Base-by-base conservation (phyloP, 1,284 basidiomycete species). In the Leccinum griseonigrum region DNA sequence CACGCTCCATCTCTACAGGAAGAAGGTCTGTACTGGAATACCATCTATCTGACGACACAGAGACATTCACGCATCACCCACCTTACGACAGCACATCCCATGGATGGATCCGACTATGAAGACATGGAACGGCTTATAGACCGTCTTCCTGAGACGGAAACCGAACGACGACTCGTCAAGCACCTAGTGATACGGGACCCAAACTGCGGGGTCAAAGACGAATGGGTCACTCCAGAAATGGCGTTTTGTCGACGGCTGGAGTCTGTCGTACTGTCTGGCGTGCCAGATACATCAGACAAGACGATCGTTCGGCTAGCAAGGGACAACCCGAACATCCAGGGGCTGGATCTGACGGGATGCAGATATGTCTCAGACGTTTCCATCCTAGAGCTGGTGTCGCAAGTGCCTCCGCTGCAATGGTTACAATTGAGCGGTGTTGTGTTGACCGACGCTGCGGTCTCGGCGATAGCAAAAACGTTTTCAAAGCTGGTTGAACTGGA, bases 401-500 rank as follows among this genome's bases (percentile, higher is more conserved):
- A 86, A 63, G 87, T 86, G 53, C 84, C 84, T 34, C 80, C 85
- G 34, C 76, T 98, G 38, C 83, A 91, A 60, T 83, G 89, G 82
- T 81, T 95, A 65, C 88, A 88, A 67, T 75, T 95, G 52, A 88
- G 85, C 66, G 85, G 85, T 18, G 80, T 81, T 29, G 81, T 84
- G 43, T 73, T 97, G 48, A 94, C 92, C 3, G 92, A 94, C 70
- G 79, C 81, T 2, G 85, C 90, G 5, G 80, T 97, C 59, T 87
- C 87, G 57, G 82, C 85, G 13, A 82, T 97, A 64, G 88, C 88
- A 7, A 86, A 85, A 58, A 80, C 85, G 16, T 94, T 94, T 70
- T 87, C 91, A 2, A 83, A 86, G 58, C 82, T 97, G 14, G 79
- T 91, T 60, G 94, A 97, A 74, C 81, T 96, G 63, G 94, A 97